phyloP scores from a whole-genome alignment of 345 rosid species.

The Citrus australasica region DNA sequence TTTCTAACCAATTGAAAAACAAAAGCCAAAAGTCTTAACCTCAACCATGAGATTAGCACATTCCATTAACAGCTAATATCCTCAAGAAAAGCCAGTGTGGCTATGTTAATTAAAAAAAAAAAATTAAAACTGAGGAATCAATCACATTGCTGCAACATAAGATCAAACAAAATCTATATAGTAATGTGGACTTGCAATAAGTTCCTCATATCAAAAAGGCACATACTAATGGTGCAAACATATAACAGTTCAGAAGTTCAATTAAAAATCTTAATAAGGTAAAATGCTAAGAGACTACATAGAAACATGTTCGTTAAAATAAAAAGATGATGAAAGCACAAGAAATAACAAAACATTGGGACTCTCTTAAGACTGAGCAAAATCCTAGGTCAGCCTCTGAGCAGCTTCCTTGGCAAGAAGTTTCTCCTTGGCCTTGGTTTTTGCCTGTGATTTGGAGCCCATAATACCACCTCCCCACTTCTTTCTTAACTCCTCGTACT shows the following conservation, averaged over 20 bases:
- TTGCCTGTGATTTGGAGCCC: constrained; percentile 82
- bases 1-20: too few relatives aligned
- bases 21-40: too few relatives aligned
- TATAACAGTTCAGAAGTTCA: neutral
- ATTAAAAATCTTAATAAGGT: neutral
- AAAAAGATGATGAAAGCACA: neutral
- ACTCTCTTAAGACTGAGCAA: neutral
- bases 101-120: neutral
- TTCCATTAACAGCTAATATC: too few relatives aligned
- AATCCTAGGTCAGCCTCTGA: constrained; percentile 50
- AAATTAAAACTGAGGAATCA: neutral
- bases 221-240: neutral
- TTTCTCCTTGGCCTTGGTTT: constrained; percentile 67
- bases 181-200: neutral
- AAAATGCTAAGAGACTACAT: constrained; percentile 1
- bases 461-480: constrained; percentile 88
- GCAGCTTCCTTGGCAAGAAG: constrained; percentile 72
- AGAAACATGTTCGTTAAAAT: neutral
- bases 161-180: neutral
- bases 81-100: too few relatives aligned
- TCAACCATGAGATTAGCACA: too few relatives aligned
- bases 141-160: neutral
- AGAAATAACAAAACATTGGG: neutral
- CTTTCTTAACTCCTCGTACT: constrained; percentile 73
- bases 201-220: neutral